A percentile compares a stretch with the other conserved stretches of the same genome.
These are phyloP conservation scores for Nigrospora osmanthi DNA, from an alignment of 2,329 filamentous ascomycete genomes.

Conservation along the genomic window DNA sequence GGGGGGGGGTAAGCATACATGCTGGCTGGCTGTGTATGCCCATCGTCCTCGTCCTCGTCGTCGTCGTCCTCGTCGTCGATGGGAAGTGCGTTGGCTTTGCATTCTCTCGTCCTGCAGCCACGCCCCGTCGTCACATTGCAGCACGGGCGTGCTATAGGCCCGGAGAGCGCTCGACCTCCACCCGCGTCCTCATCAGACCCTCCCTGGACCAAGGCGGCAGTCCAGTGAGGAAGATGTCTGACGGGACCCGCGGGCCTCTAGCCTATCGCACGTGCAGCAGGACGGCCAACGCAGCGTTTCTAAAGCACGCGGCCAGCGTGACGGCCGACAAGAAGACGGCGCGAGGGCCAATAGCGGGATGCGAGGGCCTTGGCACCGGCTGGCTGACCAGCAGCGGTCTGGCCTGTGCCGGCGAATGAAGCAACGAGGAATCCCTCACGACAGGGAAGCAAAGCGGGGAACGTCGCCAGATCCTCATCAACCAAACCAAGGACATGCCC, in stretches of 20 bases:
- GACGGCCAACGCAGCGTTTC: slow-evolving; percentile 38
- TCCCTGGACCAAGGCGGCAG: slow-evolving; percentile 30
- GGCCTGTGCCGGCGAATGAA: slow-evolving; percentile 4
- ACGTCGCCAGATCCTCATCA: background rate
- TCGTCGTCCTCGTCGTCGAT: slow-evolving; percentile 23
- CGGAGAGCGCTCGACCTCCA: slow-evolving; percentile 27
- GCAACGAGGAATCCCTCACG: background rate
- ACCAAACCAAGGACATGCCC: slow-evolving; percentile 8
- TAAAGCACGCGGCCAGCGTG: slow-evolving; percentile 31
- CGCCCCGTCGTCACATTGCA: slow-evolving; percentile 30
- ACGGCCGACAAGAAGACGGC: slow-evolving; percentile 21
- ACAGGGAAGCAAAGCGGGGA: slow-evolving; percentile 9
- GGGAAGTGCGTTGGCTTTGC: slow-evolving; percentile 28
- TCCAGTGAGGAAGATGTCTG: slow-evolving; percentile 23
- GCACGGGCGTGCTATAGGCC: slow-evolving; percentile 15
- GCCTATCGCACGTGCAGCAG: slow-evolving; percentile 32
- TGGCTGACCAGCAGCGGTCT: slow-evolving; percentile 2
- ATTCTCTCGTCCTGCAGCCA: slow-evolving; percentile 27
- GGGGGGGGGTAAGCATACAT: too few relatives aligned
- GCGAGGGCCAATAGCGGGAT: slow-evolving; percentile 6
- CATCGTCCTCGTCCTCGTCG: too few relatives aligned
- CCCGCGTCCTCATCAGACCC: slow-evolving; percentile 20
- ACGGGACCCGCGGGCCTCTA: slow-evolving; percentile 17
- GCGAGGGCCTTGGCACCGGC: slow-evolving; percentile 7
- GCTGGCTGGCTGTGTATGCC: too few relatives aligned